Evolutionary conservation across 352 stramenopile species (phyloP).

Genomic region (Phytophthora brassicae): DNA sequence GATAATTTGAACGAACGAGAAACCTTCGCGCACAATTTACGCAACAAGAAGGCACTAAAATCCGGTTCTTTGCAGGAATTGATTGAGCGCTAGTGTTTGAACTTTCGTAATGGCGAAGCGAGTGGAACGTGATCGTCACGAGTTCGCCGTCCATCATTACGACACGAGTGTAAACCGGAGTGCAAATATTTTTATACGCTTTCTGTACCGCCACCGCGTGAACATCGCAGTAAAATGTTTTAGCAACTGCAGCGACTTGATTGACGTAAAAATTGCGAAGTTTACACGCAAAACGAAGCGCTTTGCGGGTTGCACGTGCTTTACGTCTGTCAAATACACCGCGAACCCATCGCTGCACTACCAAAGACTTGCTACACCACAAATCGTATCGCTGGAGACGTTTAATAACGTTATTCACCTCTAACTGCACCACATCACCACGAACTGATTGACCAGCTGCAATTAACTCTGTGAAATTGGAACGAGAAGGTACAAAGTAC

Average conservation of each 20-base stretch:
- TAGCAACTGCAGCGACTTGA: constrained; percentile 29
- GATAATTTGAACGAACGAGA: constrained; percentile 39
- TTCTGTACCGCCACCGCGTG: constrained; percentile 31
- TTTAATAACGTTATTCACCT: constrained; percentile 60
- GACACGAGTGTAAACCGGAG: constrained; percentile 42
- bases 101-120: constrained; percentile 29
- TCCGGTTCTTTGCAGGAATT: neutral
- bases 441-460: constrained; percentile 54
- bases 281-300: constrained; percentile 32
- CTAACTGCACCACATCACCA: constrained; percentile 72
- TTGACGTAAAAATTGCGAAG: constrained; percentile 36
- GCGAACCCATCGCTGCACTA: constrained; percentile 69
- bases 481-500: constrained; percentile 54
- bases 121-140: constrained; percentile 64
- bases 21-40: constrained; percentile 52
- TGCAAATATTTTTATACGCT: constrained; percentile 35
- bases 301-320: constrained; percentile 28
- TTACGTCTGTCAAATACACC: constrained; percentile 40
- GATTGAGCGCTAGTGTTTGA: neutral
- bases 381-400: constrained; percentile 65
- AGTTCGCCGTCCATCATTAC: constrained; percentile 62
- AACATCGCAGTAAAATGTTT: constrained; percentile 39
- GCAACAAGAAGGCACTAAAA: constrained; percentile 37
- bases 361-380: constrained; percentile 46
- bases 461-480: constrained; percentile 52